Conservation (phyloP, 495 filamentous ascomycete species). For the Tetracladium setigerum region DNA sequence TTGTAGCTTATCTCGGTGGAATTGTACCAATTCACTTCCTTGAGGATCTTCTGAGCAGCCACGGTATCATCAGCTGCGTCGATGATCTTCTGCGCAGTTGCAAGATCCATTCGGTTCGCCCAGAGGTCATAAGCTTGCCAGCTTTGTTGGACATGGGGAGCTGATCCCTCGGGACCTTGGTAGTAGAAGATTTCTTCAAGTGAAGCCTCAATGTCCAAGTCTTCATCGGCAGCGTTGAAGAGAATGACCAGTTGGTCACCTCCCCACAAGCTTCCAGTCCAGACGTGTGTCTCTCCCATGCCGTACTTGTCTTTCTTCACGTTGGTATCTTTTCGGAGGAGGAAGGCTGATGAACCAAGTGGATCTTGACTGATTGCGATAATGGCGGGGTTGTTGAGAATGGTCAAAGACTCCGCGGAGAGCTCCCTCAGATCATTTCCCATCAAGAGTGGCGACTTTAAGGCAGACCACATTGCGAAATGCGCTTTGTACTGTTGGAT, state of each 20-base stretch:
- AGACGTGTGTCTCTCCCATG: constrained; percentile 39
- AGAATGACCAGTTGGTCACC: constrained; percentile 37
- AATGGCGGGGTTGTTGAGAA: constrained; percentile 34
- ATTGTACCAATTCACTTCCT: constrained; percentile 23
- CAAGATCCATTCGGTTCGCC: constrained; percentile 42
- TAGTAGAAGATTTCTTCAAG: constrained; percentile 45
- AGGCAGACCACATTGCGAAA: constrained; percentile 42
- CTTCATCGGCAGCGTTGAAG: constrained; percentile 32
- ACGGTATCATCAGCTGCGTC: constrained; percentile 13
- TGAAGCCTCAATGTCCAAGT: constrained; percentile 35
- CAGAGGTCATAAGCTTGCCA: constrained; percentile 51
- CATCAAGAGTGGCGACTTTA: constrained; percentile 42
- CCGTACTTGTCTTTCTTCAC: constrained; percentile 23
- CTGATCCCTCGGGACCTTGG: constrained; percentile 29
- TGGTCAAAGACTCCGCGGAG: constrained; percentile 16
- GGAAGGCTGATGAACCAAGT: constrained; percentile 1
- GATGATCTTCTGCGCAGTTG: constrained; percentile 32
- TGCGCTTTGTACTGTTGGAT: constrained; percentile 34
- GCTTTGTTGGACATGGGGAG: constrained; percentile 22
- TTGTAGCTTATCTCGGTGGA: constrained; percentile 29
- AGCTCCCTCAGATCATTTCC: constrained; percentile 34
- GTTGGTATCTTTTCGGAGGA: constrained; percentile 3
- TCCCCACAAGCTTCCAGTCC: constrained; percentile 29
- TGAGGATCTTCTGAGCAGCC: constrained; percentile 9
- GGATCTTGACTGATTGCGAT: constrained; percentile 41